Evolutionary conservation across 2,329 filamentous ascomycete species (phyloP).

Genomic region (Fusarium sp.): DNA sequence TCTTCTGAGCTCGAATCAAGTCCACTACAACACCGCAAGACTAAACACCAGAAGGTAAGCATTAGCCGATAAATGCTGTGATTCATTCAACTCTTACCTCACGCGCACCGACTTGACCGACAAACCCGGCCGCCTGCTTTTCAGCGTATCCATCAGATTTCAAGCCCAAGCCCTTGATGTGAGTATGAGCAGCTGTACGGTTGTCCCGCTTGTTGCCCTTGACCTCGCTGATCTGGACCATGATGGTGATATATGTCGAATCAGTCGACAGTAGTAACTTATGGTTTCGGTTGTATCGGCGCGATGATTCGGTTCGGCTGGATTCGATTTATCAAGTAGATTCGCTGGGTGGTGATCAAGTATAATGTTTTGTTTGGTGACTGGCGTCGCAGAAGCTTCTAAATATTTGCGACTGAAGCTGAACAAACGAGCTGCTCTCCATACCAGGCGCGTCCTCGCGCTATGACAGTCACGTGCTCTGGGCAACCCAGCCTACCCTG

Average conservation of each 20-base stretch:
- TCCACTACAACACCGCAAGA: conserved; percentile 97
- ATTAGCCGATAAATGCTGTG: conserved; percentile 1
- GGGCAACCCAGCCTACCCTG: conserved; percentile 2
- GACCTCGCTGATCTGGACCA: conserved; percentile 94
- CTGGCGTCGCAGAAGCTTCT: conserved; percentile 44
- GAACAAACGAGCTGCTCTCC: conserved; percentile 44
- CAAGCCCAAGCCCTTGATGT: conserved; percentile 95
- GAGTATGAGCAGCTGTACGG: conserved; percentile 95
- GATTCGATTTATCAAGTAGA: conserved; percentile 10
- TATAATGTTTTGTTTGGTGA: conserved; percentile 17
- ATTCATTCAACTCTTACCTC: conserved; percentile 72
- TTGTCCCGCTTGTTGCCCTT: conserved; percentile 96
- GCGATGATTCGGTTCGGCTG: conserved; percentile 19
- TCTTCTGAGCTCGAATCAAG: conserved; percentile 94
- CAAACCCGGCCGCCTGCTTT: conserved; percentile 82
- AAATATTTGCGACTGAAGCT: conserved; percentile 55
- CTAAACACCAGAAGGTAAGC: conserved; percentile 59
- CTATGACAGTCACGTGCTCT: conserved; percentile 49
- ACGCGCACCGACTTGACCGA: conserved; percentile 87
- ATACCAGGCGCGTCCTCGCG: conserved; percentile 47
- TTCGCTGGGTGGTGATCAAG: conserved; percentile 21
- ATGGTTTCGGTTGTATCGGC: conserved; percentile 3
- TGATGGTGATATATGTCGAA: conserved; percentile 59
- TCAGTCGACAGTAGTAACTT: conserved; percentile 26
- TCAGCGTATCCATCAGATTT: conserved; percentile 89